Evolutionary conservation across 2,329 filamentous ascomycete genomes (phyloP).

Genomic region (Neonectria magnoliae): DNA sequence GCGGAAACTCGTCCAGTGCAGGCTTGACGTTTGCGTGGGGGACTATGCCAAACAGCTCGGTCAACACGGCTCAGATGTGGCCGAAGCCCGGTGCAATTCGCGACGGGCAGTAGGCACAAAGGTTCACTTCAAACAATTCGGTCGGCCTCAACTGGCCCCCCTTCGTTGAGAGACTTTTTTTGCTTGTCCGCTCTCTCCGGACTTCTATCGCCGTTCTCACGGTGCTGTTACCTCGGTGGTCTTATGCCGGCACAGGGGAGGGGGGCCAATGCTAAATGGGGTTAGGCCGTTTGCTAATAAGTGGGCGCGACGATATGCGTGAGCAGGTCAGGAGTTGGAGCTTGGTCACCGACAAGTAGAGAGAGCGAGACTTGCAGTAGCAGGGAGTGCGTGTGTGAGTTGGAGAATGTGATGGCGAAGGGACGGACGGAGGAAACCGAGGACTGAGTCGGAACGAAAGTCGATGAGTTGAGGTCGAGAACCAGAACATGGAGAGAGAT

Average conservation of each 20-base stretch:
- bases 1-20: conserved; percentile 15
- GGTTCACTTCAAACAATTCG: neutral
- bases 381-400: neutral
- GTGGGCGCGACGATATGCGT: conserved; percentile 27
- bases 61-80: conserved; percentile 3
- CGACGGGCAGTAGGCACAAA: neutral
- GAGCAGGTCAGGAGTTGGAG: conserved; percentile 20
- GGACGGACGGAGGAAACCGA: neutral
- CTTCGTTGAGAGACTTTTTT: neutral
- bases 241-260: conserved; percentile 32
- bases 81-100: conserved; percentile 18
- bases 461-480: neutral
- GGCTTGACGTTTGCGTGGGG: conserved; percentile 12
- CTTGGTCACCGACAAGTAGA: conserved; percentile 8
- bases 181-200: conserved; percentile 4
- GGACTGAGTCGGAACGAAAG: neutral
- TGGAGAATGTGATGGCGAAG: neutral
- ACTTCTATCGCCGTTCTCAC: conserved; percentile 17
- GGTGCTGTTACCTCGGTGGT: conserved; percentile 33
- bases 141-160: neutral
- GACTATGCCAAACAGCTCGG: conserved; percentile 12
- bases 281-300: conserved; percentile 32
- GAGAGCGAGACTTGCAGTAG: neutral
- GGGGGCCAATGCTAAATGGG: conserved; percentile 23
- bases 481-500: neutral